Conservation (phyloP, 2,329 filamentous ascomycete species). For the Fusarium sacchari region DNA sequence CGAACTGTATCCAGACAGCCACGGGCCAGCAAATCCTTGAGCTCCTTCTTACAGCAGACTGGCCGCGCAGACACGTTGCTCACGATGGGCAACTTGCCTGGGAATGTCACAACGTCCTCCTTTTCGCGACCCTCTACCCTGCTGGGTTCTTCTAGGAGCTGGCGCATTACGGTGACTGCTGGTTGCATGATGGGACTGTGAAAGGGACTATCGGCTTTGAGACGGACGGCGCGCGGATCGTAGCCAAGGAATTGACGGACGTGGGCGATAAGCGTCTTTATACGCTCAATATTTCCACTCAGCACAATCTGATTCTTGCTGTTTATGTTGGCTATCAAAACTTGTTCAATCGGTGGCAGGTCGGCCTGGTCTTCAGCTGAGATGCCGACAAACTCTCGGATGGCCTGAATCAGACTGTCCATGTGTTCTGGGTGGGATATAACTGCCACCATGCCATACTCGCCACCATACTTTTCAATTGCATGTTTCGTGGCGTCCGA, state of each 20-base stretch:
- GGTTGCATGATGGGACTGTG: constrained; percentile 93
- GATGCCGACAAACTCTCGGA: constrained; percentile 82
- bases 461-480: constrained; percentile 73
- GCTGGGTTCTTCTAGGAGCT: constrained; percentile 70
- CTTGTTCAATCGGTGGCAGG: constrained; percentile 82
- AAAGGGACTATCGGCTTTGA: constrained; percentile 90
- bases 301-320: constrained; percentile 96
- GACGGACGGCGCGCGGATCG: constrained; percentile 84
- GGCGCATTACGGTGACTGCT: constrained; percentile 78
- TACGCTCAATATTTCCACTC: constrained; percentile 84
- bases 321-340: constrained; percentile 93
- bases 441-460: constrained; percentile 94
- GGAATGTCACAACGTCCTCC: constrained; percentile 77
- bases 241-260: constrained; percentile 90
- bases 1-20: constrained; percentile 91
- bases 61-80: constrained; percentile 87
- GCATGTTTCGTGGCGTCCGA: constrained; percentile 76
- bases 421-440: constrained; percentile 88
- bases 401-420: constrained; percentile 72
- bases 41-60: constrained; percentile 76
- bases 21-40: constrained; percentile 81
- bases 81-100: constrained; percentile 78
- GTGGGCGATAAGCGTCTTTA: constrained; percentile 83
- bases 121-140: constrained; percentile 62
- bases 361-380: constrained; percentile 73